Base-by-base conservation (phyloP, 1,284 basidiomycete genomes). In the Xerocomus minutiporus region DNA sequence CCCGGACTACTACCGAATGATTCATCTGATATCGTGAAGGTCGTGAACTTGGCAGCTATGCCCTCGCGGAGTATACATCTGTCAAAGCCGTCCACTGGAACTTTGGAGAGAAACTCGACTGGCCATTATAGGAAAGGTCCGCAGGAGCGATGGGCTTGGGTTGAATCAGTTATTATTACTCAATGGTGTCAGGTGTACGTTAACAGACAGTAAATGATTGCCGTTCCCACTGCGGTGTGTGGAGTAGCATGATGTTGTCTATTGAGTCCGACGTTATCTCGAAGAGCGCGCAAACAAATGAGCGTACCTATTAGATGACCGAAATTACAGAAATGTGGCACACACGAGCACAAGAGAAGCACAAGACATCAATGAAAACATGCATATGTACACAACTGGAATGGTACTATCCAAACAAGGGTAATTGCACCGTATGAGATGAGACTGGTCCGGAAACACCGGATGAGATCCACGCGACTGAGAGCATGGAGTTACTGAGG, bases 81-180 rank as follows among this genome's bases (percentile, higher is more conserved):
- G 82, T 93, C 66, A 95, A 95, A 74, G 85, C 87, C 20, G 77
- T 93, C 13, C 90, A 93, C 63, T 91, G 88, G 83, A 93, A 93
- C 69, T 89, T 86, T 58, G 88, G 88, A 12, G 89, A 91, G 71
- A 81, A 82, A 62, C 68, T 88, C 34, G 83, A 83, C 40, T 91
- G 88, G 88, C 89, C 90, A 5, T 70, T 90, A 62, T 90, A 71
- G 76, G 44, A 35, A 35, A 20, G 1, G 17, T 13, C 31, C 39
- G 17, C 32, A 26, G 25, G 38, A 35, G 4, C 26, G 17, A n/a
- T 15, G 40, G 20, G n/a, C 15, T 12, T 44, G 31, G 0, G 43
- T 45, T 29, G 39, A 56, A 46, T 26, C 25, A 36, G 13, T 51
- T 45, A 36, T 43, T 13, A 32, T 31, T 42, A 36, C 32, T 52